Percentiles rank a stretch among this genome's conserved stretches.
Evolutionary conservation across 371 early-diverging fungal genomes (phyloP).

Genomic region (Mucor circinelloides): DNA sequence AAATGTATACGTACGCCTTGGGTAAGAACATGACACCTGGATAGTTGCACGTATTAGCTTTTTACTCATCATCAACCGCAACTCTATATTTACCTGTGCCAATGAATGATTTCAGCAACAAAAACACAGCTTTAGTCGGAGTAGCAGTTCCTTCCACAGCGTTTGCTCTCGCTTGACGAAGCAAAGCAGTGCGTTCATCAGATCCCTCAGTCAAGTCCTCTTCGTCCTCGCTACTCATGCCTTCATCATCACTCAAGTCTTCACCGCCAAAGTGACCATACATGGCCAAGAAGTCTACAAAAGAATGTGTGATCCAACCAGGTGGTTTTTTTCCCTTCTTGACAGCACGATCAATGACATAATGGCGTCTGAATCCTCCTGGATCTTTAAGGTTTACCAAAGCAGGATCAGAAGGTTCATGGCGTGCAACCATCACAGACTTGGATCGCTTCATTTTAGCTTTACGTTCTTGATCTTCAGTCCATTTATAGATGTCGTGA

Average conservation of each 20-base stretch:
- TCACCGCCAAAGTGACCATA: conserved; percentile 97
- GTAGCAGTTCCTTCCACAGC: conserved; percentile 70
- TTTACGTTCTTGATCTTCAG: conserved; percentile 41
- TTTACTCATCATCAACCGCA: conserved; percentile 8
- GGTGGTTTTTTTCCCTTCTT: conserved; percentile 65
- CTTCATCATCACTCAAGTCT: conserved; percentile 86
- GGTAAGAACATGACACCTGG: conserved; percentile 34
- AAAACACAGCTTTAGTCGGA: conserved; percentile 69
- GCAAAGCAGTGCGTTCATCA: conserved; percentile 49
- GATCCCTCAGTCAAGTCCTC: conserved; percentile 14
- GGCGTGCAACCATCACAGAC: conserved; percentile 31
- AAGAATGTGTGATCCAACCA: conserved; percentile 77
- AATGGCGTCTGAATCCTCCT: conserved; percentile 92
- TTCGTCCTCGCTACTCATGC: conserved; percentile 63
- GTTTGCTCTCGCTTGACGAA: conserved; percentile 41
- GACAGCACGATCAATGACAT: conserved; percentile 71
- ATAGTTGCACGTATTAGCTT: background rate
- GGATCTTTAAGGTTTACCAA: conserved; percentile 61
- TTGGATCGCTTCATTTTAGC: conserved; percentile 42
- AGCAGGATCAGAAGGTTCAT: conserved; percentile 38
- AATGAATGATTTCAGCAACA: conserved; percentile 77
- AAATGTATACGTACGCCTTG: conserved; percentile 19
- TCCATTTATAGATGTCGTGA: conserved; percentile 66
- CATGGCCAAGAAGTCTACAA: conserved; percentile 91
- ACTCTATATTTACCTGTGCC: conserved; percentile 82